Evolutionary conservation across 495 filamentous ascomycete species (phyloP), one percentile per base, ranked within the genome.

Genomic region (Daldinia childiae): DNA sequence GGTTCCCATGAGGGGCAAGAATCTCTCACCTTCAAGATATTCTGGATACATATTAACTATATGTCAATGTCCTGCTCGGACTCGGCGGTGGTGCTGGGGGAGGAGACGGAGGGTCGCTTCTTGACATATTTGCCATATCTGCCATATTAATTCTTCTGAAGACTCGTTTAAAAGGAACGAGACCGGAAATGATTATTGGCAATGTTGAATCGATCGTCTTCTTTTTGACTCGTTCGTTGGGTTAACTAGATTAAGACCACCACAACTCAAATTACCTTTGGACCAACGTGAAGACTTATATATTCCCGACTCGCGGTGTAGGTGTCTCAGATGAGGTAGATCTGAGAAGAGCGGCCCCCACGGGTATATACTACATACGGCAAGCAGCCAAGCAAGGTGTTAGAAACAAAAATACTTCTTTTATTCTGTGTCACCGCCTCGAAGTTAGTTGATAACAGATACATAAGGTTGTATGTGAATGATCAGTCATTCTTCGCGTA

Each of bases 51-150:
- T 38, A 24, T 38, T 17, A 36, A 21, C 32, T 19, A 12, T 34
- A 39, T 36, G 11, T 38, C 17, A 62, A 19, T 8, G 29, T 66
- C 41, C 66, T 70, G n/a, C 78, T 76, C 30, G 82, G 82, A 68
- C 81, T 84, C 29, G 82, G 82, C 17, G 82, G 82, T 8, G 82
- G 82, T 32, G 81, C 79, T 19, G 82, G 81, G 24, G 81, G 82
- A 48, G 82, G 82, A 36, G 82, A 82, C 24, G 82, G 81, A 38
- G 82, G 81, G 48, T 82, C 81, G 32, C 74, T 74, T 73, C 78
- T 78, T 5, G 81, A 82, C 55, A 71, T 78, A 57, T 77, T 68
- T 29, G 39, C 64, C 66, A 69, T 74, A 15, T 48, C 32, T 36
- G 17, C 43, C 19, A 48, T 48, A 48, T 48, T 48, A 12, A 21